Percentiles rank a stretch among this genome's conserved stretches.
Conservation (phyloP, 169 alveolate genomes). For the Cyclospora cayetanensis region DNA sequence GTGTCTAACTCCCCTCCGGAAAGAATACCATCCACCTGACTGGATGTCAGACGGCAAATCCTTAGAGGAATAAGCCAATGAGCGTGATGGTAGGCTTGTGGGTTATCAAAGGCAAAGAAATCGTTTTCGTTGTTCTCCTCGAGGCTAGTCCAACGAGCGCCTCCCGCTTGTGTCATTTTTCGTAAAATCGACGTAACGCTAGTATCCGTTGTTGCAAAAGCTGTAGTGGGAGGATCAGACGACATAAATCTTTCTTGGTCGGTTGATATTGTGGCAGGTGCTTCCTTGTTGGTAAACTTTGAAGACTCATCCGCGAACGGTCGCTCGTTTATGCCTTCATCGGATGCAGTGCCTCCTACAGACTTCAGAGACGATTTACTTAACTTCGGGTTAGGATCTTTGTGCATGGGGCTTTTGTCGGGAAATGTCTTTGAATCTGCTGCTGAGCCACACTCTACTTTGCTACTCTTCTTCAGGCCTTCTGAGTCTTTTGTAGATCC, state of each 20-base stretch:
- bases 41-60: slow-evolving; percentile 42
- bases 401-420: slow-evolving; percentile 9
- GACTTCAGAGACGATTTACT: not conserved
- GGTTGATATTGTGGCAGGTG: not conserved
- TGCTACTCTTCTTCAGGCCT: not conserved
- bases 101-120: slow-evolving; percentile 38
- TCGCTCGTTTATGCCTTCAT: not conserved
- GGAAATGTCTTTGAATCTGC: not conserved
- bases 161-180: slow-evolving; percentile 31
- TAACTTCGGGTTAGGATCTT: slow-evolving; percentile 4
- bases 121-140: slow-evolving; percentile 38
- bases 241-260: not conserved
- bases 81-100: slow-evolving; percentile 40
- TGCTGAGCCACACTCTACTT: not conserved
- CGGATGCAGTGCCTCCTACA: slow-evolving; percentile 12
- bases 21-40: slow-evolving; percentile 41
- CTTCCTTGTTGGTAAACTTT: not conserved
- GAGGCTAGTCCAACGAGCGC: slow-evolving; percentile 60
- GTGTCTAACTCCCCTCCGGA: not conserved
- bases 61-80: slow-evolving; percentile 47
- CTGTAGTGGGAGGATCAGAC: not conserved
- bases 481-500: slow-evolving; percentile 19
- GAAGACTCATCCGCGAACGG: not conserved
- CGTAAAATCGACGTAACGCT: not conserved
- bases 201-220: not conserved